These are phyloP conservation scores for Sodiomyces alkalinus DNA, from an alignment of 2,329 filamentous ascomycete genomes.

Conservation along the genomic window DNA sequence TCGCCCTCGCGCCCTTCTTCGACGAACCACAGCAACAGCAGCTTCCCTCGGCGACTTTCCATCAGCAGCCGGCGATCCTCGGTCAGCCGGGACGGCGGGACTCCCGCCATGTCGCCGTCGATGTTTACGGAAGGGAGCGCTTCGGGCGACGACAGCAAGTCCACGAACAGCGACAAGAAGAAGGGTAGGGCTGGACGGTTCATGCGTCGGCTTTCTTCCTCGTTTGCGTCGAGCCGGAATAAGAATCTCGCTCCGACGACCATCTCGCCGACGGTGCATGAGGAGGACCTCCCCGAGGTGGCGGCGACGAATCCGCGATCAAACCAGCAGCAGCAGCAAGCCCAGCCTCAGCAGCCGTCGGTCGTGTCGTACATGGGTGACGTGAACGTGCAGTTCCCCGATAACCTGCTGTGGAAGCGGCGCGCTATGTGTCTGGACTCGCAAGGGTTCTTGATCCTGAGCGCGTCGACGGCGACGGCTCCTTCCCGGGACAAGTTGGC, in stretches of 20 bases:
- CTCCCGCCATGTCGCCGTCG: conserved; percentile 21
- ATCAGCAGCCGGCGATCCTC: conserved; percentile 46
- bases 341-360: conserved; percentile 16
- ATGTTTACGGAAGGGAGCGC: conserved; percentile 27
- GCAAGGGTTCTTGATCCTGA: conserved; percentile 70
- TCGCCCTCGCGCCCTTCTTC: conserved; percentile 33
- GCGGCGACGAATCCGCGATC: conserved; percentile 4
- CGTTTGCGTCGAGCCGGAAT: conserved; percentile 26
- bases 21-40: conserved; percentile 22
- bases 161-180: conserved; percentile 25
- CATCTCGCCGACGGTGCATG: conserved; percentile 34
- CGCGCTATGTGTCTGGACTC: conserved; percentile 76
- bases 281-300: conserved; percentile 24
- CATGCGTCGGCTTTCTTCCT: conserved; percentile 42
- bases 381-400: conserved; percentile 93
- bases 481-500: conserved; percentile 38
- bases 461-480: conserved; percentile 32
- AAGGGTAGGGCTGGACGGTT: conserved; percentile 39
- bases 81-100: conserved; percentile 25
- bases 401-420: conserved; percentile 92
- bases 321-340: conserved; percentile 15
- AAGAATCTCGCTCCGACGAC: conserved; percentile 26
- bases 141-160: conserved; percentile 31
- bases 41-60: conserved; percentile 44
- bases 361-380: conserved; percentile 63